phyloP scores from a whole-genome alignment of 108 stramenopile species.

The Schizochytrium sp. region DNA sequence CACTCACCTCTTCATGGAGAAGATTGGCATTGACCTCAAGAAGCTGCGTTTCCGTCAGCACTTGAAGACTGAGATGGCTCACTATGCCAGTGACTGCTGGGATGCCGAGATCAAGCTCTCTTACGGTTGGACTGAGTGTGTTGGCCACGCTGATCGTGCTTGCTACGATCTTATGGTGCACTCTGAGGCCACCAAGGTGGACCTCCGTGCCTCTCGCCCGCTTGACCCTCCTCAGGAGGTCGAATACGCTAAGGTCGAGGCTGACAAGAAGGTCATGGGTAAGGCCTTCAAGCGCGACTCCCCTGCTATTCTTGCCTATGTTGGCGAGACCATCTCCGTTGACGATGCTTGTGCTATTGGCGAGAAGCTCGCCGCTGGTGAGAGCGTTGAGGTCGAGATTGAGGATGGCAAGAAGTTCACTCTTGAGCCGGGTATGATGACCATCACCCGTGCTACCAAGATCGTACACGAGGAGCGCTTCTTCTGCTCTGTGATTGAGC shows the following conservation, averaged over 20 bases:
- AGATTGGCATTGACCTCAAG: slow-evolving; percentile 92
- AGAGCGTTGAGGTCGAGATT: slow-evolving; percentile 86
- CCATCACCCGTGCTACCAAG: slow-evolving; percentile 78
- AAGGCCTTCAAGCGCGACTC: slow-evolving; percentile 92
- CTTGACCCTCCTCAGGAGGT: slow-evolving; percentile 85
- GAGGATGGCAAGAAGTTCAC: slow-evolving; percentile 74
- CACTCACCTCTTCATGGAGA: slow-evolving; percentile 95
- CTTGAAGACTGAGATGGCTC: slow-evolving; percentile 99
- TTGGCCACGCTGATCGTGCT: slow-evolving; percentile 99
- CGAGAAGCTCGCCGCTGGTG: slow-evolving; percentile 85
- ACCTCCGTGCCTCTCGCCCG: slow-evolving; percentile 89
- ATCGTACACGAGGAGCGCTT: slow-evolving; percentile 95
- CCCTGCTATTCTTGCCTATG: slow-evolving; percentile 77
- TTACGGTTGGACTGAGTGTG: slow-evolving; percentile 99
- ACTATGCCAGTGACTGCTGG: slow-evolving; percentile 99
- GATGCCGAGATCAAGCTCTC: slow-evolving; percentile 97
- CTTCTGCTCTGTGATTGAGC: slow-evolving; percentile 98
- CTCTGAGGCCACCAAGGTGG: slow-evolving; percentile 91
- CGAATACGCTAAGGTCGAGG: slow-evolving; percentile 87
- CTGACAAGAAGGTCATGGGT: slow-evolving; percentile 87
- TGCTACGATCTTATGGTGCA: slow-evolving; percentile 98
- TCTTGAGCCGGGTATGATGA: slow-evolving; percentile 89
- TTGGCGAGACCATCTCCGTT: slow-evolving; percentile 86
- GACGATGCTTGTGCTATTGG: slow-evolving; percentile 90
- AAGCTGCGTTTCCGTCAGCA: slow-evolving; percentile 98